Evolutionary conservation across 768 basidiomycete genomes (phyloP), one percentile per base, ranked within the genome.

Genomic region (Naganishia onofrii): DNA sequence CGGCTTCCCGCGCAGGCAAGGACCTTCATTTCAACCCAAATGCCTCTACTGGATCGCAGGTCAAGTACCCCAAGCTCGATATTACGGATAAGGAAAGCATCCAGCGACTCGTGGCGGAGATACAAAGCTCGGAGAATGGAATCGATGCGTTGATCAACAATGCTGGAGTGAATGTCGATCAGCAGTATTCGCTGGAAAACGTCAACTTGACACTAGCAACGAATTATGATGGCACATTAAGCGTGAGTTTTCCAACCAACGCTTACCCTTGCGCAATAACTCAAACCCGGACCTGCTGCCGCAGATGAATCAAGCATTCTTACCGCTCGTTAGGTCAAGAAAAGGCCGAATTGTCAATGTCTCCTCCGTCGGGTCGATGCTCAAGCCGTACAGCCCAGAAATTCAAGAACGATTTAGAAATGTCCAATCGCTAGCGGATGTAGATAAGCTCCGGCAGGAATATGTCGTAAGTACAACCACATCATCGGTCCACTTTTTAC

Each of bases 121-220:
- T 70, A 21, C 29, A 56, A 34, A 21, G 42, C 38, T 60, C 64
- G 19, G 48, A 64, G 53, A 51, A 52, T 8, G 63, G 69, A 23
- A 63, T 70, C 26, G 69, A 70, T 70, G 69, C 60, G 19, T 44
- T 70, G 46, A 70, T 70, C 31, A 70, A 70, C 44, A 70, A 70
- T 36, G 69, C 69, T 28, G 69, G 69, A 1, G 32, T 70, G 21
- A 70, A 70, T 55, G n/a, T 70, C 51, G 69, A 70, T 44, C 26
- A 53, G 23, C 29, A 65, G 31, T 70, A 70, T 55, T 31, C 34
- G 23, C 28, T 65, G 48, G 69, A 70, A 23, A 70, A 60, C 4
- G 69, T 48, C 29, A 55, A 70, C 31, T 26, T 64, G 21, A 70
- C 69, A 13, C 38, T 70, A 52, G 52, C 51, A 23, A 70, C 69